Percentiles rank a stretch among this genome's conserved stretches.
These are phyloP conservation scores for Candida sp. DNA, from an alignment of 1,139 yeast species.

Conservation along the genomic window DNA sequence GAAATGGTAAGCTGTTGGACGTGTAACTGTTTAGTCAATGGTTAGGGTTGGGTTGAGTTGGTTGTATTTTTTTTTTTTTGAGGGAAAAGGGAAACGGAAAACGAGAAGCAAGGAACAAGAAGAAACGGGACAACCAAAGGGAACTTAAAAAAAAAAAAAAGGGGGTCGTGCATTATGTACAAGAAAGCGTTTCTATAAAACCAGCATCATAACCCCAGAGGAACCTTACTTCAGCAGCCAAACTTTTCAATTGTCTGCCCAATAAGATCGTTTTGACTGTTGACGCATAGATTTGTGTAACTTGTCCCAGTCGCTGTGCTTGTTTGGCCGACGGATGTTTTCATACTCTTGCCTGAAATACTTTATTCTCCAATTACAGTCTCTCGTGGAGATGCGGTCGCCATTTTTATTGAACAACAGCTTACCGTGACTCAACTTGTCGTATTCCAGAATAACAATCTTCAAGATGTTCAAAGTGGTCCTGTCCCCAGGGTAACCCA, in stretches of 20 bases:
- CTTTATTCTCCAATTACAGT: conserved; percentile 35
- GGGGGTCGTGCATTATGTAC: conserved; percentile 1
- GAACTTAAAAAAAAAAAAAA: background rate
- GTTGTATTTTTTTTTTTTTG: too few relatives aligned
- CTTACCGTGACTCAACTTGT: conserved; percentile 26
- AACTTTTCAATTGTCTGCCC: background rate
- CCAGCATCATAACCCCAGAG: background rate
- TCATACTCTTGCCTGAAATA: conserved; percentile 27
- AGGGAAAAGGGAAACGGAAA: too few relatives aligned
- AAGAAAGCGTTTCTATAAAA: background rate
- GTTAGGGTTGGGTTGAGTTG: too few relatives aligned
- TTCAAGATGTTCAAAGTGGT: conserved; percentile 40
- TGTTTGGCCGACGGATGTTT: background rate
- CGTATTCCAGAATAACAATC: conserved; percentile 40
- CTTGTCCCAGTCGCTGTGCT: background rate
- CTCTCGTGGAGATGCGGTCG: conserved; percentile 38
- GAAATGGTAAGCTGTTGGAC: too few relatives aligned
- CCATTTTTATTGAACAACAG: conserved; percentile 15
- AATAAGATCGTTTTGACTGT: background rate
- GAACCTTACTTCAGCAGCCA: background rate
- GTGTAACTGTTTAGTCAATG: too few relatives aligned
- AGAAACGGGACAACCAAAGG: background rate
- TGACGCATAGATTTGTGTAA: background rate
- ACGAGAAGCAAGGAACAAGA: background rate
- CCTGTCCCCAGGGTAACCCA: conserved; percentile 45